Conservation (phyloP, 352 stramenopile genomes). For the Phytophthora melonis region DNA sequence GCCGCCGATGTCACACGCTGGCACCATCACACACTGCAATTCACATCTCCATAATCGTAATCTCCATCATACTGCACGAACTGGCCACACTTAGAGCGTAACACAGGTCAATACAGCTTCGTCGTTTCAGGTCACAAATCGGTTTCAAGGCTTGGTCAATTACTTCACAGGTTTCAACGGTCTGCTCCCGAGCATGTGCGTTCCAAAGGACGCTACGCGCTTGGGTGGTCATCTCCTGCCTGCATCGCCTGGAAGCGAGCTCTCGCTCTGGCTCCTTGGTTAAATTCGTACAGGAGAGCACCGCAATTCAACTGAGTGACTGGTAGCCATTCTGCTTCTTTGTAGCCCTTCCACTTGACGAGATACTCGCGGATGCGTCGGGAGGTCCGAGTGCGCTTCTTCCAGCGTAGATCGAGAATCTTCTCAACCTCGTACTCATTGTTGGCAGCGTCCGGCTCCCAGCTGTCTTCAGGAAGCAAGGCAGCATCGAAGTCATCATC, state of each 20-base stretch:
- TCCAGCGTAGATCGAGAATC: constrained; percentile 11
- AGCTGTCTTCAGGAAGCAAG: constrained; percentile 9
- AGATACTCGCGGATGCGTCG: not conserved
- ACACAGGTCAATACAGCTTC: not conserved
- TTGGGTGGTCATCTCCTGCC: constrained; percentile 11
- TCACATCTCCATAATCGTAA: not conserved
- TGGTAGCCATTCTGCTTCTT: constrained; percentile 4
- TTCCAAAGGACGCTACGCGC: not conserved
- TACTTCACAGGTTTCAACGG: not conserved
- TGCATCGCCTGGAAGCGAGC: constrained; percentile 15
- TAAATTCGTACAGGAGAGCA: constrained; percentile 6
- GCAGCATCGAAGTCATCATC: constrained; percentile 15
- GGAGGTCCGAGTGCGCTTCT: not conserved
- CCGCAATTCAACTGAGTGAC: constrained; percentile 9
- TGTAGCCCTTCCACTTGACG: constrained; percentile 11
- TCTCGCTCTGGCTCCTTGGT: not conserved
- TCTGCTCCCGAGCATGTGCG: not conserved
- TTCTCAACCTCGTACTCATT: constrained; percentile 12
- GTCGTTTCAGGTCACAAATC: not conserved
- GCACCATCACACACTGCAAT: not conserved
- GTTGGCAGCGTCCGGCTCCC: not conserved
- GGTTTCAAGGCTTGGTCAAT: not conserved
- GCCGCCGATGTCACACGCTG: not conserved
- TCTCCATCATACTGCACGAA: not conserved
- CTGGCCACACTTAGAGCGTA: not conserved